These are phyloP conservation scores for Chrysoporthe puriensis DNA, from an alignment of 2,329 filamentous ascomycete species.

Conservation along the genomic window DNA sequence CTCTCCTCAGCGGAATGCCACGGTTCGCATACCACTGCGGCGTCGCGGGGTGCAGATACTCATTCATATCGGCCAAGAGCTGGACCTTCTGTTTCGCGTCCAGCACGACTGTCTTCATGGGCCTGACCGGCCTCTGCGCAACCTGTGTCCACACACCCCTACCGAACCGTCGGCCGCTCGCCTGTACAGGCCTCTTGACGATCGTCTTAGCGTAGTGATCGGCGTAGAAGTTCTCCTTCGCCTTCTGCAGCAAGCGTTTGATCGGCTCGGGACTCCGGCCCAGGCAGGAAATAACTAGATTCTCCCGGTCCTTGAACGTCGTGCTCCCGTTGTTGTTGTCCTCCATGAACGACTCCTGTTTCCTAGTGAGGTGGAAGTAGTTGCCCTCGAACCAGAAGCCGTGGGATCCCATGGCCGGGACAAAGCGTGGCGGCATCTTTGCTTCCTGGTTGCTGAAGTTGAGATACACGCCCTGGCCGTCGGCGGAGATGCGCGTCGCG, in stretches of 20 bases:
- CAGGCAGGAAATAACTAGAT: conserved; percentile 58
- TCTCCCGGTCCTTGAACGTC: conserved; percentile 55
- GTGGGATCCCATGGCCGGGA: conserved; percentile 57
- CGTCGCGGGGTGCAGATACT: conserved; percentile 73
- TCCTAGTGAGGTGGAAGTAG: conserved; percentile 53
- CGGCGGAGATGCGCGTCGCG: conserved; percentile 40
- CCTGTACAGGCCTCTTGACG: conserved; percentile 57
- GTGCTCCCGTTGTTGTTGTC: conserved; percentile 37
- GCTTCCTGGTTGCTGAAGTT: conserved; percentile 64
- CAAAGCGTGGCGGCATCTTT: conserved; percentile 55
- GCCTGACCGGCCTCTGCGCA: conserved; percentile 66
- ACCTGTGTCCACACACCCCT: conserved; percentile 58
- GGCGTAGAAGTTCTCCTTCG: conserved; percentile 55
- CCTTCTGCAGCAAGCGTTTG: conserved; percentile 57
- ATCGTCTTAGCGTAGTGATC: conserved; percentile 60
- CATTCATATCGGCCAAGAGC: conserved; percentile 73
- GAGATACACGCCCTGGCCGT: conserved; percentile 52
- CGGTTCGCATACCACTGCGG: conserved; percentile 74
- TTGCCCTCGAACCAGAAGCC: conserved; percentile 58
- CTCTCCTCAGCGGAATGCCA: conserved; percentile 75
- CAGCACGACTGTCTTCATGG: conserved; percentile 76
- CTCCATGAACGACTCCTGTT: conserved; percentile 47
- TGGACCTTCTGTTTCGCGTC: conserved; percentile 67
- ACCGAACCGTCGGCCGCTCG: conserved; percentile 48
- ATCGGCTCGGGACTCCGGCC: conserved; percentile 57